Evolutionary conservation across 805 yeast species (phyloP).

Genomic region (Yamadazyma sp.): DNA sequence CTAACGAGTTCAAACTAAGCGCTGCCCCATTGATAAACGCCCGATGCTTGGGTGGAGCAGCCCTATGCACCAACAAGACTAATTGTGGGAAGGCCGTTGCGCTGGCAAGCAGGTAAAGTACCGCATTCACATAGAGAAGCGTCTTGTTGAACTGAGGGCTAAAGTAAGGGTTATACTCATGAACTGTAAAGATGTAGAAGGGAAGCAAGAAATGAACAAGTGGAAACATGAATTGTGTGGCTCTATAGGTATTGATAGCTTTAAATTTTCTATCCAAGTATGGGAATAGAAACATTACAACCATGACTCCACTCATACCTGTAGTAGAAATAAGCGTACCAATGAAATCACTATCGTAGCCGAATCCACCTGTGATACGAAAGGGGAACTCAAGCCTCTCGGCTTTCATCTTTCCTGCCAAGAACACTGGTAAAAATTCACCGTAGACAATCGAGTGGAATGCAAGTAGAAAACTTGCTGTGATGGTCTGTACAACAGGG

Average conservation of each 20-base stretch:
- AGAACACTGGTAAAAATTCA: conserved; percentile 39
- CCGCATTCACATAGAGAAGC: conserved; percentile 28
- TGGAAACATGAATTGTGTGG: conserved; percentile 43
- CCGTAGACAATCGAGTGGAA: conserved; percentile 32
- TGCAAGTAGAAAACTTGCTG: conserved; percentile 34
- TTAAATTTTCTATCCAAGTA: conserved; percentile 34
- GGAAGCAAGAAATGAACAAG: conserved; percentile 48
- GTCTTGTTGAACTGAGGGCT: conserved; percentile 20
- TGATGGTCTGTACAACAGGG: conserved; percentile 30
- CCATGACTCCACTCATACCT: conserved; percentile 36
- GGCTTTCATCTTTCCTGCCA: conserved; percentile 30
- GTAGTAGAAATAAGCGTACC: conserved; percentile 38
- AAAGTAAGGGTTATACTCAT: conserved; percentile 28
- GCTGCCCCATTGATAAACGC: conserved; percentile 61
- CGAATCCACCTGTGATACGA: conserved; percentile 38
- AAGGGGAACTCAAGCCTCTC: conserved; percentile 33
- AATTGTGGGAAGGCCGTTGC: conserved; percentile 55
- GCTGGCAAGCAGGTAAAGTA: conserved; percentile 33
- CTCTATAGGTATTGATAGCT: conserved; percentile 44
- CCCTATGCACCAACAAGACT: conserved; percentile 52
- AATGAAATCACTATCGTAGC: conserved; percentile 29
- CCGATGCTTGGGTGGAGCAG: conserved; percentile 52
- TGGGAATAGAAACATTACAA: conserved; percentile 45
- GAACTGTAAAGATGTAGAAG: conserved; percentile 44
- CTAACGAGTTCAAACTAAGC: conserved; percentile 52